Evolutionary conservation across 179 eudicot genomes (phyloP), one percentile per base, ranked within the genome.

Genomic region (Gypsophila paniculata): DNA sequence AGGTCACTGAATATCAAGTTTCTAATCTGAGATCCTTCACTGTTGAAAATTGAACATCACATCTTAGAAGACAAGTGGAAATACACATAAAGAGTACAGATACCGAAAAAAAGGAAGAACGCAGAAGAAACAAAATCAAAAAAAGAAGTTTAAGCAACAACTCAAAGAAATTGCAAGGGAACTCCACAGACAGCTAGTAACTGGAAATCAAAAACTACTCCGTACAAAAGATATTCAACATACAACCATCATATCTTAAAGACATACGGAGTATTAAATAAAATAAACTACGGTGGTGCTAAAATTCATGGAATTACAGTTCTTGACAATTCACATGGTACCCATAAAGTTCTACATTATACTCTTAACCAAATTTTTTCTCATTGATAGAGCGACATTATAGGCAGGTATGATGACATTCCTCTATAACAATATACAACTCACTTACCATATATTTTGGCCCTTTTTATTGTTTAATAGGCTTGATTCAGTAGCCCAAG

Each of bases 1-100:
- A 95, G 84, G 82, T 95, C 99, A 66, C 79, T 88, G 75, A 92
- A 83, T 78, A 95, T 82, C 77, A 95, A 82, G 71, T 76, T 71
- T 62, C 78, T 78, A 73, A 85, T 53, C 61, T 92, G 88, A 60
- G 82, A 80, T 76, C 90, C 96, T 78, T 83, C 93, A 84, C 99
- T 92, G 90, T 44, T 63, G 49, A 63, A 9, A 80, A 76, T 19
- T 23, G 17, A 61, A 72, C 6, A 65, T n/a, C 66, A 68, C 54
- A 72, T 25, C 65, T 26, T 36, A 69, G 64, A 49, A 19, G 21
- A 68, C 17, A n/a, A 44, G 32, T 32, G 65, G 48, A 26, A 66
- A 25, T 39, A 65, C 39, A 64, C 13, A 39, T n/a, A 26, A 18
- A 15, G 32, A 46, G 46, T 23, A 74, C 34, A 15, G 34, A 62